These are phyloP conservation scores for Leccinum obscurum DNA, from an alignment of 768 basidiomycete genomes.

Conservation along the genomic window DNA sequence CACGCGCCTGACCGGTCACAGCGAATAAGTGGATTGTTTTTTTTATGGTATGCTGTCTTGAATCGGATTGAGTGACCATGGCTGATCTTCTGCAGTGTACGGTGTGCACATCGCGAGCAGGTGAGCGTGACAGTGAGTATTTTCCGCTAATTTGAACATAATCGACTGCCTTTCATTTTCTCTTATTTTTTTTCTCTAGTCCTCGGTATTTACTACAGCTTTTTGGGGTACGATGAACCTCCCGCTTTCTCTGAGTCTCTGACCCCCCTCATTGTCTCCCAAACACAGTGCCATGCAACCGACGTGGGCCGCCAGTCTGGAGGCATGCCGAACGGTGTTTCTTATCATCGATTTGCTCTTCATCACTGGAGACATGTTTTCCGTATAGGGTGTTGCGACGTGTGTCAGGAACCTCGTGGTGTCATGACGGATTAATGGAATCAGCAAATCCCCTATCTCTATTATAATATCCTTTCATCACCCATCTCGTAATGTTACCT, in stretches of 20 bases:
- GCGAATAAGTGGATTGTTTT: conserved; percentile 13
- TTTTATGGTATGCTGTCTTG: conserved; percentile 19
- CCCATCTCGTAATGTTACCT: no score
- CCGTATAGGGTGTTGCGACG: background rate
- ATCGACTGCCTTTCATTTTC: background rate
- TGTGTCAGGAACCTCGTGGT: no score
- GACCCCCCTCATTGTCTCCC: background rate
- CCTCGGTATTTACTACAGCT: conserved; percentile 14
- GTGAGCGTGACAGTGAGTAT: background rate
- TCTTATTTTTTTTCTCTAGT: conserved; percentile 1
- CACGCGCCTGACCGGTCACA: conserved; percentile 16
- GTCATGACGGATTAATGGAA: no score
- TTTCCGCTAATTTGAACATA: background rate
- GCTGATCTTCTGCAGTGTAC: conserved; percentile 9
- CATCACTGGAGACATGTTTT: conserved; percentile 24
- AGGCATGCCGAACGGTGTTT: conserved; percentile 4
- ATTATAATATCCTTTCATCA: no score
- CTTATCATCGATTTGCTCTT: conserved; percentile 24
- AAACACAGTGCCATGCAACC: conserved; percentile 9
- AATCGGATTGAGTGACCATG: background rate
- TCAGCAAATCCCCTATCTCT: no score
- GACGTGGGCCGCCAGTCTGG: conserved; percentile 16
- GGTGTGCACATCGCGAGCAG: conserved; percentile 24
- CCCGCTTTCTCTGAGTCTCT: background rate
- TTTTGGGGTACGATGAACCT: conserved; percentile 15